Evolutionary conservation across 768 basidiomycete genomes (phyloP).

Genomic region (Calocybe indica): DNA sequence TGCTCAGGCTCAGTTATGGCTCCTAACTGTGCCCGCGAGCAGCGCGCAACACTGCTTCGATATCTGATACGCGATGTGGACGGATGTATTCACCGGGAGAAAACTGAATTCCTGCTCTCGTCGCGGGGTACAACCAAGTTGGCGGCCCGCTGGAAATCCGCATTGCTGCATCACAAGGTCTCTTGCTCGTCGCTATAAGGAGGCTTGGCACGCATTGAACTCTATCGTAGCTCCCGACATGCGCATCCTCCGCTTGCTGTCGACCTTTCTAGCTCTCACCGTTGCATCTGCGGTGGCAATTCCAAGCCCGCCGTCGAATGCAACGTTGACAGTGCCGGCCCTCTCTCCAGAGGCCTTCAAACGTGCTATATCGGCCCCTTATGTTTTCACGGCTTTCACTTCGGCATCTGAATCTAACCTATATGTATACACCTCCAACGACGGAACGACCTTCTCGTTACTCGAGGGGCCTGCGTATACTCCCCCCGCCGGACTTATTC

Average conservation of each 20-base stretch:
- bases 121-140: not conserved
- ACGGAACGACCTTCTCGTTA: constrained; percentile 23
- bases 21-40: too few species aligned
- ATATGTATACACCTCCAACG: constrained; percentile 26
- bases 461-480: constrained; percentile 29
- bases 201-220: too few species aligned
- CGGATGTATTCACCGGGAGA: too few species aligned
- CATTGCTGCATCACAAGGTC: constrained; percentile 6
- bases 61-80: too few species aligned
- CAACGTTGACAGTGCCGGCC: constrained; percentile 17
- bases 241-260: too few species aligned
- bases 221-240: too few species aligned
- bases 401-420: constrained; percentile 27
- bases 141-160: constrained; percentile 4
- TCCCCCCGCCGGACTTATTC: constrained; percentile 26
- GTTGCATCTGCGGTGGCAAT: constrained; percentile 3
- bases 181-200: not conserved
- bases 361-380: constrained; percentile 21
- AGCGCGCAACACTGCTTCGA: too few species aligned
- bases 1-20: too few species aligned
- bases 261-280: not conserved
- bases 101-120: not conserved
- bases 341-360: constrained; percentile 23
- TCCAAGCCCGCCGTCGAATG: constrained; percentile 3
- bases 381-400: constrained; percentile 29